Evolutionary conservation across 1,284 basidiomycete species (phyloP).

Genomic region (Pisolithus thermaeus): DNA sequence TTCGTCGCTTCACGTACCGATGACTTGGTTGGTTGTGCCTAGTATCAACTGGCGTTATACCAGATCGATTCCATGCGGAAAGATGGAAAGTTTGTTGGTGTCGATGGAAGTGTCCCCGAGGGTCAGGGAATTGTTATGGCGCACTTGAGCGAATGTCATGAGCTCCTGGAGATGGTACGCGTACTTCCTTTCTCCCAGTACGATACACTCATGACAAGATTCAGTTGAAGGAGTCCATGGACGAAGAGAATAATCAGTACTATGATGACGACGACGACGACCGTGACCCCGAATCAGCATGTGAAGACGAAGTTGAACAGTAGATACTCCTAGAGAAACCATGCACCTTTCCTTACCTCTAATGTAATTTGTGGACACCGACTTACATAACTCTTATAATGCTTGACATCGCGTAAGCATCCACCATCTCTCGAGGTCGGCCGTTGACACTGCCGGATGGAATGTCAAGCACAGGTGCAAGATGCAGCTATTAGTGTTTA

Average conservation of each 20-base stretch:
- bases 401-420: too few species aligned
- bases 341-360: conserved; percentile 3
- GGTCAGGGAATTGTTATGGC: conserved; percentile 97
- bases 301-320: conserved; percentile 1
- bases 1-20: not conserved
- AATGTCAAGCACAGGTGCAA: too few species aligned
- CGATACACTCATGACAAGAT: not conserved
- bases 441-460: too few species aligned
- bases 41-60: conserved; percentile 94
- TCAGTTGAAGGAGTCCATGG: conserved; percentile 77
- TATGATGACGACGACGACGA: conserved; percentile 37
- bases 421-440: too few species aligned
- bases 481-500: too few species aligned
- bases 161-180: conserved; percentile 85
- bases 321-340: not conserved
- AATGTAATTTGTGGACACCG: not conserved
- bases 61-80: conserved; percentile 93
- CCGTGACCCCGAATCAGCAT: conserved; percentile 10
- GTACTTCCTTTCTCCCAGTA: not conserved
- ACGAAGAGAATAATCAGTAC: conserved; percentile 52
- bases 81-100: conserved; percentile 89
- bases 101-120: conserved; percentile 83
- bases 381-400: too few species aligned
- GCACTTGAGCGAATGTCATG: conserved; percentile 94
- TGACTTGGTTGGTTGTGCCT: conserved; percentile 5